Evolutionary conservation across 805 yeast genomes (phyloP).

Genomic region (Yarrowia osloensis): DNA sequence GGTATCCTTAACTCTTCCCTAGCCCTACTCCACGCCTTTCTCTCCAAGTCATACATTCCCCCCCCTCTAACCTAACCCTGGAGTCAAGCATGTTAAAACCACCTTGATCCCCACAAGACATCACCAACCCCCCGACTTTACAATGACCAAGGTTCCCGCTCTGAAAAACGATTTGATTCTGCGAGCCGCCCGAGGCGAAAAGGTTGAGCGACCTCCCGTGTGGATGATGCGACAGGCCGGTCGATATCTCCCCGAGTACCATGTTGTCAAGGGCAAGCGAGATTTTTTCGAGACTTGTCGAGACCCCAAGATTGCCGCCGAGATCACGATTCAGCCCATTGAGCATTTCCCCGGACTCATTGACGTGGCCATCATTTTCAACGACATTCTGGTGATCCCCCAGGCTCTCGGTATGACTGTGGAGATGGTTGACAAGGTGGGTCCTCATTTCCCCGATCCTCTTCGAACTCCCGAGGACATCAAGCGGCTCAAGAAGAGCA

Average conservation of each 20-base stretch:
- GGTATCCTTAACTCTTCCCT: not conserved
- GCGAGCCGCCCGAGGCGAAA: slow-evolving; percentile 82
- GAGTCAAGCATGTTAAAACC: not conserved
- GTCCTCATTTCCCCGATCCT: slow-evolving; percentile 91
- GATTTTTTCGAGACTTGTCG: slow-evolving; percentile 96
- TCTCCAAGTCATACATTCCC: too few species aligned
- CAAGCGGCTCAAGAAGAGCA: slow-evolving; percentile 47
- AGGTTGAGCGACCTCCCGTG: slow-evolving; percentile 94
- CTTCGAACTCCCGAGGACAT: slow-evolving; percentile 73
- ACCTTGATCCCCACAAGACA: not conserved
- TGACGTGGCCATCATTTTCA: slow-evolving; percentile 96
- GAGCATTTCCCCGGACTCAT: slow-evolving; percentile 84
- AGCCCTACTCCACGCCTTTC: too few species aligned
- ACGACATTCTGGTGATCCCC: slow-evolving; percentile 93
- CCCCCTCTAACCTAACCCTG: not conserved
- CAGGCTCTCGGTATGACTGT: slow-evolving; percentile 98
- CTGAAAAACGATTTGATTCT: slow-evolving; percentile 86
- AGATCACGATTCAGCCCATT: slow-evolving; percentile 92
- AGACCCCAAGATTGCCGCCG: slow-evolving; percentile 91
- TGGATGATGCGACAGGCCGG: slow-evolving; percentile 99
- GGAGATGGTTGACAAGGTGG: slow-evolving; percentile 89
- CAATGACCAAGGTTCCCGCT: slow-evolving; percentile 20
- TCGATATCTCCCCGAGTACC: slow-evolving; percentile 76
- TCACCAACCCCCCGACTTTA: too few species aligned
- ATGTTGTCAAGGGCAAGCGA: slow-evolving; percentile 76